These are phyloP conservation scores for Penicillium hesseltinei DNA, from an alignment of 2,329 filamentous ascomycete genomes.

Conservation along the genomic window DNA sequence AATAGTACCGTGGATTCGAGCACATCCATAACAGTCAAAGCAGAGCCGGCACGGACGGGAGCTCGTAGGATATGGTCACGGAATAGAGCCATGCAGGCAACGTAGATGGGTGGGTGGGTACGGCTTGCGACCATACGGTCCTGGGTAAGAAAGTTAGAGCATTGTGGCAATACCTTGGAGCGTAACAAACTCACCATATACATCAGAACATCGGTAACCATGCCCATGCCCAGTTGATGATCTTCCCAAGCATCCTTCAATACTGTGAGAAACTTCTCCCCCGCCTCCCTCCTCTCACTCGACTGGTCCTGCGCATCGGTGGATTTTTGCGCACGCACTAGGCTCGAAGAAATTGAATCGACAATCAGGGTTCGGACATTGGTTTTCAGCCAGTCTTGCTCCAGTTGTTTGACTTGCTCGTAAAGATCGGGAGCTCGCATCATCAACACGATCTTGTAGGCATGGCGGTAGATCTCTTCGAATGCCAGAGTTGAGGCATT, in stretches of 20 bases:
- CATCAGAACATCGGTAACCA: slow-evolving; percentile 96
- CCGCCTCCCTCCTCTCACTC: slow-evolving; percentile 74
- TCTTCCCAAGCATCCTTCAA: slow-evolving; percentile 80
- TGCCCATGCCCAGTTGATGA: slow-evolving; percentile 90
- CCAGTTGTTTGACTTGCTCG: slow-evolving; percentile 73
- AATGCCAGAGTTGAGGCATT: slow-evolving; percentile 89
- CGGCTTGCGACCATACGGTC: slow-evolving; percentile 81
- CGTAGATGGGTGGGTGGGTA: slow-evolving; percentile 74
- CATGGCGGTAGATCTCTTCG: slow-evolving; percentile 89
- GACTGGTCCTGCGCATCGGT: slow-evolving; percentile 56
- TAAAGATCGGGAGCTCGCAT: slow-evolving; percentile 84
- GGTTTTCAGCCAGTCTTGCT: slow-evolving; percentile 74
- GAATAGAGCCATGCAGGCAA: slow-evolving; percentile 81
- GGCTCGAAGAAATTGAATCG: slow-evolving; percentile 66
- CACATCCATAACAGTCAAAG: slow-evolving; percentile 64
- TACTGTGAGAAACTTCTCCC: slow-evolving; percentile 76
- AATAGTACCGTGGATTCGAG: slow-evolving; percentile 81
- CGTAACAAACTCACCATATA: slow-evolving; percentile 64
- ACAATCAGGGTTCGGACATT: slow-evolving; percentile 71
- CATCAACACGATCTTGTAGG: slow-evolving; percentile 89
- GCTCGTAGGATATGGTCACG: slow-evolving; percentile 78
- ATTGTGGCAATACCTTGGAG: background rate
- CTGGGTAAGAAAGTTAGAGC: slow-evolving; percentile 37
- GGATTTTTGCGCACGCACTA: slow-evolving; percentile 56
- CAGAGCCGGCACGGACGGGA: slow-evolving; percentile 44